These are phyloP conservation scores for Symbiodinium natans DNA, from an alignment of 73 alveolate species.

Conservation along the genomic window DNA sequence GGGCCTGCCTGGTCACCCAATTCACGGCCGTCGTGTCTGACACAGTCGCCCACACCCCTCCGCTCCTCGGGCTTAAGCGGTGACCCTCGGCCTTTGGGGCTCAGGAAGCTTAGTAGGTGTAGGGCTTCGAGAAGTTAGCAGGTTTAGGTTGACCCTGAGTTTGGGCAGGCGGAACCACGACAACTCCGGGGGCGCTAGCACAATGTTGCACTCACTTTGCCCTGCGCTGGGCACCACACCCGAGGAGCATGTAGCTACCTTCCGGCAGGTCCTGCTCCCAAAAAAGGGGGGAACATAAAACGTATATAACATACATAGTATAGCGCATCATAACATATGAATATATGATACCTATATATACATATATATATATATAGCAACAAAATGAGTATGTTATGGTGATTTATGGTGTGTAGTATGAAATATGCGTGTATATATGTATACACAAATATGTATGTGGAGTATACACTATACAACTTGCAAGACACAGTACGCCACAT, in stretches of 20 bases:
- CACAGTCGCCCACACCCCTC: conserved; percentile 54
- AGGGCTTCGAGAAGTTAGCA: too few relatives aligned
- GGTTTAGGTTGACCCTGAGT: too few relatives aligned
- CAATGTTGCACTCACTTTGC: too few relatives aligned
- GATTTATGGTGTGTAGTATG: not conserved
- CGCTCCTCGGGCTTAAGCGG: conserved; percentile 15
- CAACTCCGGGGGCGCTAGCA: too few relatives aligned
- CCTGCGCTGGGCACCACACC: not conserved
- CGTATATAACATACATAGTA: too few relatives aligned
- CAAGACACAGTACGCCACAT: not conserved
- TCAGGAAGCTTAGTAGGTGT: too few relatives aligned
- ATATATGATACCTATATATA: not conserved
- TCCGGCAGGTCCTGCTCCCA: not conserved
- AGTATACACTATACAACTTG: not conserved
- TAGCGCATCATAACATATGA: too few relatives aligned
- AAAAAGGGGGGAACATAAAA: not conserved
- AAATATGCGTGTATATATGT: not conserved
- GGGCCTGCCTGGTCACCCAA: conserved; percentile 29
- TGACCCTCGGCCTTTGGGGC: too few relatives aligned
- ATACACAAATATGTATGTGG: not conserved
- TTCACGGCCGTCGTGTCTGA: conserved; percentile 51
- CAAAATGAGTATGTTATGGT: not conserved
- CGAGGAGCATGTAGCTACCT: conserved; percentile 5
- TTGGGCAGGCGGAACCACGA: too few relatives aligned
- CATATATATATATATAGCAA: not conserved